Base-by-base conservation (phyloP, 129 eudicot species). In the Solidago caesia region DNA sequence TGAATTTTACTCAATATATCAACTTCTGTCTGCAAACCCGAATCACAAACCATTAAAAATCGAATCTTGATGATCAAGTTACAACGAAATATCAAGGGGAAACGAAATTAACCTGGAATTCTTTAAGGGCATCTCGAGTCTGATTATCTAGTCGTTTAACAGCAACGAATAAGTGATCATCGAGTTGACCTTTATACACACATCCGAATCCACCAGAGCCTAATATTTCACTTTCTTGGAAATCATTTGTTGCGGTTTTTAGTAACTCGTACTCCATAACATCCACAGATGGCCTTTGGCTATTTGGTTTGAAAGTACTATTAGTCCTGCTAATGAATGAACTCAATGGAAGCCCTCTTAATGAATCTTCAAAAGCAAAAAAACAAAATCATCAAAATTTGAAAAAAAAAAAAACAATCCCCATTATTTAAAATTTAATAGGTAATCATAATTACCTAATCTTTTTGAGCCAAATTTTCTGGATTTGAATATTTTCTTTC, bases 181-280 rank as follows among this genome's bases (percentile, higher is more conserved):
- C 89, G 21, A 91, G 80, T 65, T 72, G 76, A 72, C 82, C 97
- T 79, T 85, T 87, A 80, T 88, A 91, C 9, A 91, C 95, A 39
- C 89, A 82, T 9, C 97, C 97, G 46, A 88, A 91, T 39, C 94
- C 97, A 13, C 97, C 97, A 4, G 76, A 81, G 3, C 97, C 97
- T 73, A 91, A 74, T 44, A 84, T 79, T 51, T 88, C 89, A 75
- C 86, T 84, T 52, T 85, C 88, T 6, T 79, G 66, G 15, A 91
- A 91, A 84, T 80, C 61, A 46, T 85, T 74, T 26, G 97, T 88
- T 9, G 91, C 95, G 44, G 78, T 44, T 80, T 86, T 88, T 21
- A 91, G 63, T 55, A 79, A 27, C 51, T 76, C 80, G 72, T 85
- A 88, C 21, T 91, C 89, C 88, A 91, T 88, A 21, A 75, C 48